Evolutionary conservation across 2,329 filamentous ascomycete species (phyloP).

Genomic region (Arachnopeziza araneosa): DNA sequence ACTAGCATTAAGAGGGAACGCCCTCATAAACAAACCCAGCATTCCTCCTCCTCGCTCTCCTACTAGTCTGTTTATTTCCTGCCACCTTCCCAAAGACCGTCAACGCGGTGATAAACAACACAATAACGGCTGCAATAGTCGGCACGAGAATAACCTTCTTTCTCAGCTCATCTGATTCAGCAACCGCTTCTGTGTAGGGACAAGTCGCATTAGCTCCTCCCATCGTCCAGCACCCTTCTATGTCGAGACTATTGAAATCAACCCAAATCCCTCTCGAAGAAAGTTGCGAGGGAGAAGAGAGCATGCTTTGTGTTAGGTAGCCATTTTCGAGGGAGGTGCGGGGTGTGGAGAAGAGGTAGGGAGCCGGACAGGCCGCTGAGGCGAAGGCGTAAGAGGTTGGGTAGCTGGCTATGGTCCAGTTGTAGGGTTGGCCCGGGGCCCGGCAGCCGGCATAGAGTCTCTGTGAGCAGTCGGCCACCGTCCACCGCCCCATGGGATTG

Average conservation of each 20-base stretch:
- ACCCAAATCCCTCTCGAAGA: constrained; percentile 40
- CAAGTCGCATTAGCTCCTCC: constrained; percentile 52
- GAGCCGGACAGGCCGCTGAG: constrained; percentile 41
- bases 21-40: constrained; percentile 64
- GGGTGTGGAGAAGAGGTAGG: constrained; percentile 49
- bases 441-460: constrained; percentile 52
- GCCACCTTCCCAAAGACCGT: constrained; percentile 61
- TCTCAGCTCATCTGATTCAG: constrained; percentile 33
- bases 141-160: constrained; percentile 44
- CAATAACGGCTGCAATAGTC: constrained; percentile 55
- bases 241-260: constrained; percentile 55
- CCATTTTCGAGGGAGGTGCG: constrained; percentile 58
- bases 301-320: constrained; percentile 40
- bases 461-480: constrained; percentile 48
- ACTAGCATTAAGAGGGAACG: constrained; percentile 39
- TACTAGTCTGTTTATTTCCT: constrained; percentile 50
- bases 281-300: too few species aligned
- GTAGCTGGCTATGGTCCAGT: constrained; percentile 47
- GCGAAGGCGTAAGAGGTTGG: constrained; percentile 39
- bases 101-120: constrained; percentile 53
- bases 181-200: constrained; percentile 44
- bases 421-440: constrained; percentile 45
- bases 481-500: constrained; percentile 52
- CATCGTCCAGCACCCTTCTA: constrained; percentile 54
- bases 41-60: constrained; percentile 42